A percentile compares a stretch with the other conserved stretches of the same genome.
phyloP scores from a whole-genome alignment of 2,329 filamentous ascomycete genomes.

The Diplodia intermedia region DNA sequence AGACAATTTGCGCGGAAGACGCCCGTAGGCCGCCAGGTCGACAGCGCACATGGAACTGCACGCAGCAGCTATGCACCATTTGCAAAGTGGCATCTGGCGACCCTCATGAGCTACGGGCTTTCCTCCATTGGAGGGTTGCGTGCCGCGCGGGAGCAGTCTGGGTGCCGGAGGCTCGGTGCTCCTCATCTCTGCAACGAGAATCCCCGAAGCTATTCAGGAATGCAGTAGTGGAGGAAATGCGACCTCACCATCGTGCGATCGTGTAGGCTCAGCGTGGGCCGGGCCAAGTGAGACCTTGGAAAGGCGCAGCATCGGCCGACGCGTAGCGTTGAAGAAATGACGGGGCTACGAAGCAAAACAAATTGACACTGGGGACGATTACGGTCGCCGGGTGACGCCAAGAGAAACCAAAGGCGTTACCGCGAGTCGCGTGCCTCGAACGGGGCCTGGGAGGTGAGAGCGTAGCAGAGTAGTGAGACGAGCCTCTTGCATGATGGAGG shows the following conservation, averaged over 20 bases:
- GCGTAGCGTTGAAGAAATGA: constrained; percentile 19
- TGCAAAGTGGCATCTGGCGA: constrained; percentile 9
- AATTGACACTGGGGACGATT: not conserved
- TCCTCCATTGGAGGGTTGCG: not conserved
- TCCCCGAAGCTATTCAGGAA: constrained; percentile 16
- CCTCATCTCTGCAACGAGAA: constrained; percentile 16
- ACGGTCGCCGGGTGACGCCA: constrained; percentile 14
- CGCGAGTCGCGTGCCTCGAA: constrained; percentile 17
- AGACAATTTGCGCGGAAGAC: constrained; percentile 24
- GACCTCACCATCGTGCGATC: constrained; percentile 22
- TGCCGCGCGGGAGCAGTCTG: constrained; percentile 9
- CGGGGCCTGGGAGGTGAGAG: not conserved
- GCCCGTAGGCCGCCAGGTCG: not conserved
- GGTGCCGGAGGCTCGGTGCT: not conserved
- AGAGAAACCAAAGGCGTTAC: constrained; percentile 7
- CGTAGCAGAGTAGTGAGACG: constrained; percentile 8
- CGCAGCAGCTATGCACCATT: constrained; percentile 18
- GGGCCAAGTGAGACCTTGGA: constrained; percentile 12
- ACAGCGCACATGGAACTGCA: constrained; percentile 9
- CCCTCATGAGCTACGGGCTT: constrained; percentile 17
- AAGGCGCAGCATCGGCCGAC: constrained; percentile 17
- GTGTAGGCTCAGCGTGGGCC: not conserved
- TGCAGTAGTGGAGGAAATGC: not conserved
- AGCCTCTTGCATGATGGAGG: constrained; percentile 10
- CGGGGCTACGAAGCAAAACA: constrained; percentile 10